Evolutionary conservation across 1,139 yeast genomes (phyloP).

Genomic region (Scheffersomyces illinoinensis): DNA sequence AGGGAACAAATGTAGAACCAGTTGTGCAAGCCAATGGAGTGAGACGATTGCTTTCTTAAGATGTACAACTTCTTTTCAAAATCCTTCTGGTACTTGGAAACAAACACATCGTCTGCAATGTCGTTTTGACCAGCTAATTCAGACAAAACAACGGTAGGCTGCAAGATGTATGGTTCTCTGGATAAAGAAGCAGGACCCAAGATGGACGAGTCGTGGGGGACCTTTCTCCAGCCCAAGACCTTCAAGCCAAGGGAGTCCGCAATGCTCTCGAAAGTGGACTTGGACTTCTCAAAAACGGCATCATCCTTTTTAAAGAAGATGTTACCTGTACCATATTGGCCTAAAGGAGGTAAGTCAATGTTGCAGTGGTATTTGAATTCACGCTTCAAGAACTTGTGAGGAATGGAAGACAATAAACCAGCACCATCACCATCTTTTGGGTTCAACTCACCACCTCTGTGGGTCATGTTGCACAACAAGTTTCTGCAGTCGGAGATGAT

Average conservation of each 20-base stretch:
- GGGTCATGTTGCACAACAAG: constrained; percentile 95
- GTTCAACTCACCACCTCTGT: constrained; percentile 96
- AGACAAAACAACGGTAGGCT: constrained; percentile 78
- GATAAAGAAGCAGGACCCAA: constrained; percentile 94
- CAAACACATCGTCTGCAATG: constrained; percentile 56
- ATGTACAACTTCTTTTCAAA: constrained; percentile 86
- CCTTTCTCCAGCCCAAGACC: constrained; percentile 92
- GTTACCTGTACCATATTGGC: constrained; percentile 95
- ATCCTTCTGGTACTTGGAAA: constrained; percentile 54
- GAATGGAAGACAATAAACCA: constrained; percentile 90
- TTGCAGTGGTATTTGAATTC: constrained; percentile 74
- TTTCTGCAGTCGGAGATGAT: constrained; percentile 88
- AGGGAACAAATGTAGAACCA: constrained; percentile 98
- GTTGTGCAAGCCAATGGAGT: constrained; percentile 88
- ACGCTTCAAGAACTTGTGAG: constrained; percentile 80
- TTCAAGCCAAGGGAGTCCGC: constrained; percentile 75
- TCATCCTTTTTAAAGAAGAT: constrained; percentile 86
- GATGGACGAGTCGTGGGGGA: constrained; percentile 92
- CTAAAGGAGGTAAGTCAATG: constrained; percentile 65
- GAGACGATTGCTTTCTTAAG: constrained; percentile 86
- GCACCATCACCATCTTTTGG: constrained; percentile 99
- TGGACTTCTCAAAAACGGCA: constrained; percentile 63
- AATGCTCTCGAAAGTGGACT: constrained; percentile 73
- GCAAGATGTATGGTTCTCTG: constrained; percentile 88
- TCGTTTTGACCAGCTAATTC: constrained; percentile 45